phyloP scores from a whole-genome alignment of 2,329 filamentous ascomycete species.

The Sporothrix mexicana region DNA sequence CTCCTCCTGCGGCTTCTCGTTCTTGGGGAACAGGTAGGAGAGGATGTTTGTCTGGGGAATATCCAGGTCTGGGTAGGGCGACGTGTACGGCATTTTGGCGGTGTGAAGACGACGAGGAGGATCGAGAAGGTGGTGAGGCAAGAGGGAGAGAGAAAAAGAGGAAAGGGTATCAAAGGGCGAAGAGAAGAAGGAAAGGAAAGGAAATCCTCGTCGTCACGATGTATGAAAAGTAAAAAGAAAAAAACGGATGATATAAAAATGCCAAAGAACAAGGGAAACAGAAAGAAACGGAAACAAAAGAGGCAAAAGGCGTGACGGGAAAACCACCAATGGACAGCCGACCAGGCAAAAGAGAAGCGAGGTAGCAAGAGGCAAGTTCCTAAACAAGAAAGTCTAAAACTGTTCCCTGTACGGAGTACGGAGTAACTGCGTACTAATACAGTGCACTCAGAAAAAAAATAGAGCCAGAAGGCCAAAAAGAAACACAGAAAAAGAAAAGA shows the following conservation, averaged over 20 bases:
- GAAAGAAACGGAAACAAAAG: neutral
- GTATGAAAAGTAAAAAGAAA: neutral
- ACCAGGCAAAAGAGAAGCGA: conserved; percentile 11
- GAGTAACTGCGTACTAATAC: neutral
- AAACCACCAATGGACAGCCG: neutral
- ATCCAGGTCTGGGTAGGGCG: conserved; percentile 50
- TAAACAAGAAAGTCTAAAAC: conserved; percentile 11
- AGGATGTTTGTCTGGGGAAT: conserved; percentile 55
- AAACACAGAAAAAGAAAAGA: neutral
- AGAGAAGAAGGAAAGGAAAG: neutral
- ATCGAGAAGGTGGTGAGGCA: neutral
- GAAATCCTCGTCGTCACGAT: conserved; percentile 13
- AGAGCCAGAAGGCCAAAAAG: neutral
- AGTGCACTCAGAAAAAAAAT: no score
- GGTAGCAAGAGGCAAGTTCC: conserved; percentile 22
- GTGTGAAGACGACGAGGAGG: neutral
- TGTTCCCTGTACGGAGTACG: neutral
- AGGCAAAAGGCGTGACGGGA: conserved; percentile 4
- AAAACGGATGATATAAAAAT: conserved; percentile 2
- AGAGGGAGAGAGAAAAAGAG: neutral
- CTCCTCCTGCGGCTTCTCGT: conserved; percentile 47
- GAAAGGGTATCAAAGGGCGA: neutral
- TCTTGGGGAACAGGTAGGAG: conserved; percentile 46
- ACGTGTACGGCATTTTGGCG: conserved; percentile 50
- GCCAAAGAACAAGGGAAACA: neutral